phyloP scores from a whole-genome alignment of 1,284 basidiomycete genomes.

The Abortiporus biennis region DNA sequence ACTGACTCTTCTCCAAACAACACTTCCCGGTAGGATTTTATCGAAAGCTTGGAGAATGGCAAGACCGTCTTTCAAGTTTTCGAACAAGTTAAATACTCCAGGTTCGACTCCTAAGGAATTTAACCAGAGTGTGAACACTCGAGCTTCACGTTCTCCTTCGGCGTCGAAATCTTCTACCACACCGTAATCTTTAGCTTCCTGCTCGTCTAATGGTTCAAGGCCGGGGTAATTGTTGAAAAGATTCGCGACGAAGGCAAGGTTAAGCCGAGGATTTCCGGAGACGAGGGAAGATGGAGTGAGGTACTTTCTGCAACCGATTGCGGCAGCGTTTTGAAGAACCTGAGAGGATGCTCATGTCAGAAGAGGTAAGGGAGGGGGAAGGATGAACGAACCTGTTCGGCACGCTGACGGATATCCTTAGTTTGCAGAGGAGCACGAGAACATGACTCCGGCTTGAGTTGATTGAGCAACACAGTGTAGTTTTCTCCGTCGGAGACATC shows the following conservation, averaged over 20 bases:
- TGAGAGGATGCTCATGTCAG: constrained; percentile 15
- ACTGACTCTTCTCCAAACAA: constrained; percentile 90
- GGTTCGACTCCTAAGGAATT: constrained; percentile 97
- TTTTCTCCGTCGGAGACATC: constrained; percentile 96
- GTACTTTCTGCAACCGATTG: constrained; percentile 94
- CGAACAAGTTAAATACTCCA: constrained; percentile 93
- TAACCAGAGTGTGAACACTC: constrained; percentile 97
- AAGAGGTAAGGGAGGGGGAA: not conserved
- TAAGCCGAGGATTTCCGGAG: constrained; percentile 95
- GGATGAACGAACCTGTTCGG: constrained; percentile 60
- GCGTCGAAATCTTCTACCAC: constrained; percentile 97
- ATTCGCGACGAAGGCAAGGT: constrained; percentile 97
- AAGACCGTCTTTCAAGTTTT: constrained; percentile 90
- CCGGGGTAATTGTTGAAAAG: constrained; percentile 98
- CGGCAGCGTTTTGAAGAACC: constrained; percentile 90
- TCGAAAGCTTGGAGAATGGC: constrained; percentile 95
- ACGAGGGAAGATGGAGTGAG: constrained; percentile 89
- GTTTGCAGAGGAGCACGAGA: constrained; percentile 92
- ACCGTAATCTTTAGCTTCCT: constrained; percentile 79
- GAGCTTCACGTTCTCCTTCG: constrained; percentile 95
- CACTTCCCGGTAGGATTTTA: constrained; percentile 88
- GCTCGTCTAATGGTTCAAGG: constrained; percentile 87
- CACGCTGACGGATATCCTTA: constrained; percentile 74
- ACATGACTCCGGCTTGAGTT: constrained; percentile 91
- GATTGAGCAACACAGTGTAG: constrained; percentile 93